phyloP scores from a whole-genome alignment of 495 filamentous ascomycete genomes.

The Daldinia concentrica region DNA sequence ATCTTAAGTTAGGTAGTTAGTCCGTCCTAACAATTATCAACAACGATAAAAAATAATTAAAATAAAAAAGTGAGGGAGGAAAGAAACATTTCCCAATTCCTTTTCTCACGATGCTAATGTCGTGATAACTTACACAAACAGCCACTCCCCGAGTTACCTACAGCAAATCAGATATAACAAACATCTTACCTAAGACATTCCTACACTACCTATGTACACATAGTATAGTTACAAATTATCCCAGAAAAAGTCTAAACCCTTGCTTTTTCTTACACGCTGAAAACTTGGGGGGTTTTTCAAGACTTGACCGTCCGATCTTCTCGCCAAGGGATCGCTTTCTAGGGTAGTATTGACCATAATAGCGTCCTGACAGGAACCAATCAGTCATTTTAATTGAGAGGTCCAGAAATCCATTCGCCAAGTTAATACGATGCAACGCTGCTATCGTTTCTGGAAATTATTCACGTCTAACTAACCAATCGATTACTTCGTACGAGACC shows the following conservation, averaged over 20 bases:
- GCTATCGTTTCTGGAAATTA: conserved; percentile 40
- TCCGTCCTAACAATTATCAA: background rate
- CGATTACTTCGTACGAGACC: conserved; percentile 6
- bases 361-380: conserved; percentile 26
- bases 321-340: conserved; percentile 47
- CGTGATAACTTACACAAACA: conserved; percentile 33
- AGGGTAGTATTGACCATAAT: conserved; percentile 36
- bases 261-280: conserved; percentile 29
- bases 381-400: conserved; percentile 39
- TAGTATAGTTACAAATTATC: background rate
- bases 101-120: conserved; percentile 17
- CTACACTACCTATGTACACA: no score
- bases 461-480: conserved; percentile 31
- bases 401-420: conserved; percentile 31
- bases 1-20: conserved; percentile 2
- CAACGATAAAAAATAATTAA: background rate
- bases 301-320: conserved; percentile 39
- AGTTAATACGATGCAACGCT: conserved; percentile 35
- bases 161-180: conserved; percentile 31
- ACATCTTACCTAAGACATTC: conserved; percentile 36
- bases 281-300: background rate
- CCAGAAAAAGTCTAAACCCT: conserved; percentile 22
- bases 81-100: background rate
- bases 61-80: background rate
- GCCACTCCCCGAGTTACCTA: conserved; percentile 22